These are phyloP conservation scores for Epichloe typhina DNA, from an alignment of 2,329 filamentous ascomycete species.

Conservation along the genomic window DNA sequence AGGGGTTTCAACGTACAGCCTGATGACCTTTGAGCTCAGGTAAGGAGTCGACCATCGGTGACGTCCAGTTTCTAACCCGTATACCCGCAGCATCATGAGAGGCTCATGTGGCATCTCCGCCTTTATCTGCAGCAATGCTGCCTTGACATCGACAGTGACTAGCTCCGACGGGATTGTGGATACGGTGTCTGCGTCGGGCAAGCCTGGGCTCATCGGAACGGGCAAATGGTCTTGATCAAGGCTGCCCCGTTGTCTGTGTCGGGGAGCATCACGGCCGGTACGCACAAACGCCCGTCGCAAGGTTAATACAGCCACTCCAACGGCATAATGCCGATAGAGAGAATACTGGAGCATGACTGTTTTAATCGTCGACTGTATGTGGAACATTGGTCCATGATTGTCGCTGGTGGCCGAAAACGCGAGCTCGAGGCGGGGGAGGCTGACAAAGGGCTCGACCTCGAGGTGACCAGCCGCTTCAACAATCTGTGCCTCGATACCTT, in stretches of 20 bases:
- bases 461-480: constrained; percentile 77
- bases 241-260: constrained; percentile 19
- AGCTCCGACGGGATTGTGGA: constrained; percentile 43
- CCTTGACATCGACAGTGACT: constrained; percentile 69
- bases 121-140: constrained; percentile 74
- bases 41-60: constrained; percentile 84
- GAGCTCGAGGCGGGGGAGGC: constrained; percentile 75
- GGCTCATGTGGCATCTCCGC: constrained; percentile 80
- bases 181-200: constrained; percentile 18
- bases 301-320: constrained; percentile 69
- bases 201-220: constrained; percentile 20
- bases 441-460: constrained; percentile 76
- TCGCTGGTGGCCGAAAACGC: constrained; percentile 78
- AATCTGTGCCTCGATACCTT: constrained; percentile 79
- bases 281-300: constrained; percentile 56
- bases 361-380: constrained; percentile 69
- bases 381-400: constrained; percentile 73
- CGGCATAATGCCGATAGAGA: constrained; percentile 81
- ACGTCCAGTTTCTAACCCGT: constrained; percentile 66
- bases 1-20: constrained; percentile 81
- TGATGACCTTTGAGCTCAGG: constrained; percentile 58
- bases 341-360: constrained; percentile 80
- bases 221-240: constrained; percentile 15
- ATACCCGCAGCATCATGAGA: constrained; percentile 81
- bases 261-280: constrained; percentile 29